Conservation (phyloP, 345 rosid species). For the Hibiscus trionum region DNA sequence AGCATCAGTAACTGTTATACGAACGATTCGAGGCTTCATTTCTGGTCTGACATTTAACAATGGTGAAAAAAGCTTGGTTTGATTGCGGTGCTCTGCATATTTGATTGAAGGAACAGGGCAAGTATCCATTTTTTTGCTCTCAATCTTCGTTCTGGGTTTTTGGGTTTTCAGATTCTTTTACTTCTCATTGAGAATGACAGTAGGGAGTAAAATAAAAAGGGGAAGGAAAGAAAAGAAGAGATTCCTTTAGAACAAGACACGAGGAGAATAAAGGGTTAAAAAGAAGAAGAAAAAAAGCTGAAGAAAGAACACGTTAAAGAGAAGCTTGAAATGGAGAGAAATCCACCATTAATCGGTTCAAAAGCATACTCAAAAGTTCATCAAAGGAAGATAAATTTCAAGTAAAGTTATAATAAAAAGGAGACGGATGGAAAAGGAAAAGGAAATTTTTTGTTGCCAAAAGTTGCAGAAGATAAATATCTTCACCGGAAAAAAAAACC, state of each 20-base stretch:
- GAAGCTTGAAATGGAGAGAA: constrained; percentile 29
- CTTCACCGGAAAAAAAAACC: constrained; percentile 15
- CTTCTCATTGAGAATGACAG: constrained; percentile 22
- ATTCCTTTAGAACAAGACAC: constrained; percentile 35
- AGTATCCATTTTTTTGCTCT: constrained; percentile 24
- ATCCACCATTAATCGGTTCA: constrained; percentile 13
- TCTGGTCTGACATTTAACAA: background rate
- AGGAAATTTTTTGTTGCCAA: background rate
- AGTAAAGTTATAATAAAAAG: constrained; percentile 27
- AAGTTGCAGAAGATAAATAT: constrained; percentile 5
- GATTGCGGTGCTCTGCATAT: constrained; percentile 48
- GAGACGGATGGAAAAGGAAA: constrained; percentile 7
- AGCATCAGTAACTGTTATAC: constrained; percentile 69
- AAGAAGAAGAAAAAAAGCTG: constrained; percentile 6
- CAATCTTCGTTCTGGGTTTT: background rate
- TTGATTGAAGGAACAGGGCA: constrained; percentile 22
- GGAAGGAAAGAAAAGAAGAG: constrained; percentile 10
- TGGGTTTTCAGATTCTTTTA: constrained; percentile 17
- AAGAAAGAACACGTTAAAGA: constrained; percentile 23
- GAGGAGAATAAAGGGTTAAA: constrained; percentile 34
- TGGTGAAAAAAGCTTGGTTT: constrained; percentile 18
- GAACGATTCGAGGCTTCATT: constrained; percentile 41
- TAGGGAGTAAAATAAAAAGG: constrained; percentile 8
- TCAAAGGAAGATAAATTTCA: constrained; percentile 37
- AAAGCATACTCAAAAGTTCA: constrained; percentile 9